Percentiles rank a stretch among this genome's conserved stretches.
Conservation (phyloP, 148 eudicot species). For the Rhododendron molle region DNA sequence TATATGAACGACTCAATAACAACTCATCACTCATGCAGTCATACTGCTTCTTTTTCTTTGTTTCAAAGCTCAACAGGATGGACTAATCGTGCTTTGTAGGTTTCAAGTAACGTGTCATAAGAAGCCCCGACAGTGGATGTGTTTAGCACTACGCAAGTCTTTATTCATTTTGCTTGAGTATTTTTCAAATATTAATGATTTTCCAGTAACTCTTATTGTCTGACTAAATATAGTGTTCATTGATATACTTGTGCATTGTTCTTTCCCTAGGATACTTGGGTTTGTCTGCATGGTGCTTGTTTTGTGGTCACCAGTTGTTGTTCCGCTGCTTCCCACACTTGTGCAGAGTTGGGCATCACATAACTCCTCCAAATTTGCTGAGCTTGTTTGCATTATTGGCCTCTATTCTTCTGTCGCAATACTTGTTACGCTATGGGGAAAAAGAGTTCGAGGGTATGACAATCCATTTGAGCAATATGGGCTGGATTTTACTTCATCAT, state of each 20-base stretch:
- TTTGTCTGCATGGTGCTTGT: conserved; percentile 81
- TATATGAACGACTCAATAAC: not conserved
- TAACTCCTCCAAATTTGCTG: conserved; percentile 47
- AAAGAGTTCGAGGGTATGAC: conserved; percentile 79
- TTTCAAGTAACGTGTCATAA: not conserved
- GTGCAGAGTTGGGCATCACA: conserved; percentile 66
- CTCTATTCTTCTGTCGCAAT: conserved; percentile 64
- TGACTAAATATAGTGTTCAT: not conserved
- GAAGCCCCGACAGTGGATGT: not conserved
- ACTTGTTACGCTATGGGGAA: conserved; percentile 83
- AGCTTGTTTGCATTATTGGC: conserved; percentile 75
- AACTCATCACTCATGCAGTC: not conserved
- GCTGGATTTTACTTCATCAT: conserved; percentile 58
- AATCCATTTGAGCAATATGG: conserved; percentile 81
- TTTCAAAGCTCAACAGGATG: not conserved
- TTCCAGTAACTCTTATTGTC: not conserved
- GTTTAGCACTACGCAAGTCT: not conserved
- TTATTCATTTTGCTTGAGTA: not conserved
- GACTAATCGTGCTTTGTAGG: not conserved
- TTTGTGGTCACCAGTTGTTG: conserved; percentile 82
- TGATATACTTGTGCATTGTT: not conserved
- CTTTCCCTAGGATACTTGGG: conserved; percentile 61
- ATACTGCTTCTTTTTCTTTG: not conserved
- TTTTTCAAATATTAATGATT: not conserved
- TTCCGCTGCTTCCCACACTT: conserved; percentile 82